Evolutionary conservation across 106 monocot species (phyloP).

Genomic region (Dendrobium nobile): DNA sequence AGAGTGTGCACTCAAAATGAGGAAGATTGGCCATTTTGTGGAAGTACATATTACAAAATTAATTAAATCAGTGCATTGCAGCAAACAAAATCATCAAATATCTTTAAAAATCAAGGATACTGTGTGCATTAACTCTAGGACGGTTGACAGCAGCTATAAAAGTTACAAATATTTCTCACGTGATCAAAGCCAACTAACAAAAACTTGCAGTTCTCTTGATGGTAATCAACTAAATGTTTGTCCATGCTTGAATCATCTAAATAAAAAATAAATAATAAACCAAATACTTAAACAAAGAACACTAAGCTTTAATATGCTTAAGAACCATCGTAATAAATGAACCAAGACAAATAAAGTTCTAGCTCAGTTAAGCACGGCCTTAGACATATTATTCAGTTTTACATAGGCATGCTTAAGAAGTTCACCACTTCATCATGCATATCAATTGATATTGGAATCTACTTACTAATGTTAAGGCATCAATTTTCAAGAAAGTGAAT

Average conservation of each 20-base stretch:
- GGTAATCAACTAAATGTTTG: neutral
- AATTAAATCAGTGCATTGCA: neutral
- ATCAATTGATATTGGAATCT: neutral
- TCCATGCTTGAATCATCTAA: neutral
- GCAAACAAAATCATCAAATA: neutral
- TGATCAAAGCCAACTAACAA: neutral
- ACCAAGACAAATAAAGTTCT: neutral
- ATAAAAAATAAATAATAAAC: neutral
- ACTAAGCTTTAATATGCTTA: neutral
- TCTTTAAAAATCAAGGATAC: neutral
- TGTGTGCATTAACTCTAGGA: neutral
- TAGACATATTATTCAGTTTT: neutral
- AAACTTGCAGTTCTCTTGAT: neutral
- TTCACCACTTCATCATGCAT: neutral
- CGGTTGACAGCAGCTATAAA: neutral
- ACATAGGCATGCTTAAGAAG: neutral
- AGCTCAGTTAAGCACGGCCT: neutral
- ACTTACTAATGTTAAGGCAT: neutral
- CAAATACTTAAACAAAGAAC: neutral
- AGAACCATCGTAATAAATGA: neutral
- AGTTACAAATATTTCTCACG: neutral
- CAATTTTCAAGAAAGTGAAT: neutral
- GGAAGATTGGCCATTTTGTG: neutral
- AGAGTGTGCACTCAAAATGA: neutral
- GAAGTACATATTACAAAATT: neutral